Evolutionary conservation across 1,284 basidiomycete species (phyloP), one percentile per base, ranked within the genome.

Genomic region (Apiotrichum domesticum): DNA sequence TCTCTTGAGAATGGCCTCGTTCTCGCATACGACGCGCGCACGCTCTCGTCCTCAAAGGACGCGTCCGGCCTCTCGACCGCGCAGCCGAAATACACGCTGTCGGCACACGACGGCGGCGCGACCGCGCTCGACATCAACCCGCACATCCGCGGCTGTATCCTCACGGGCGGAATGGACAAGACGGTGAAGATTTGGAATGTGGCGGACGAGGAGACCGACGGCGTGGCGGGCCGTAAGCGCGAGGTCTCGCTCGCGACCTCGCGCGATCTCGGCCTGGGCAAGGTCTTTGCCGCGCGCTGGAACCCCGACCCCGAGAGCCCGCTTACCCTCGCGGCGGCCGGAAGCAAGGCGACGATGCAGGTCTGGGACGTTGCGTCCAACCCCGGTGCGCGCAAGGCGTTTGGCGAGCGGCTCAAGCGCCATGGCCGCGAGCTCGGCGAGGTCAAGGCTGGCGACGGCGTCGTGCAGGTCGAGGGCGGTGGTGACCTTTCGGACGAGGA

Each of bases 121-220:
- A 92, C 91, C 1, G 84, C 88, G 1, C 79, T 98, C 49, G 95
- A 98, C 73, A 82, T 98, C 62, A 95, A 91, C 70, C 87, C 93
- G 1, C 87, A 94, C 71, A 84, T 98, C 52, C 87, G 85, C 53
- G 94, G 94, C 1, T 93, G 90, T 73, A 80, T 98, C 65, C 88
- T 85, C 6, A 98, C 96, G 0, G 94, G 90, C 15, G 95, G 95
- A 2, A 86, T 88, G 44, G 96, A 98, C 79, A 95, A 94, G 71
- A 78, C 87, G 41, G 88, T 97, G 74, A 95, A 96, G 76, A 79
- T 98, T 6, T 98, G 96, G 96, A 97, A 95, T 70, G 79, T 98
- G 44, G 79, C 79, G 50, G 75, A 78, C 55, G 85, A 87, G 50
- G 83, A 86, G 61, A 80, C 81, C 11, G 81, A 81, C 33, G 80